phyloP scores from a whole-genome alignment of 768 basidiomycete species.

The Mycena indigotica region DNA sequence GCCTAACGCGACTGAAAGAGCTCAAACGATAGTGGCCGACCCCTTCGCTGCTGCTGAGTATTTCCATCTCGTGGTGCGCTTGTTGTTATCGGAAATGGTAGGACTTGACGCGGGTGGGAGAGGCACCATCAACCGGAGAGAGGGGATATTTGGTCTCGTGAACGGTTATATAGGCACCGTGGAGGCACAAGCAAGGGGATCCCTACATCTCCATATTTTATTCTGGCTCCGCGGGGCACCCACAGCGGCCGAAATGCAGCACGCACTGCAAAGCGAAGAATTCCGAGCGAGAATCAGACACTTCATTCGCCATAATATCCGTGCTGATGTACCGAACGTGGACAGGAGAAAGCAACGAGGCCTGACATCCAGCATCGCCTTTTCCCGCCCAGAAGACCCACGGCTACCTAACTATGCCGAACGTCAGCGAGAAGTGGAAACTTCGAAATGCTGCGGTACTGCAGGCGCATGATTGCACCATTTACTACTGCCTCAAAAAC shows the following conservation, averaged over 20 bases:
- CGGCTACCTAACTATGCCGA: slow-evolving; percentile 9
- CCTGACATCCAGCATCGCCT: slow-evolving; percentile 28
- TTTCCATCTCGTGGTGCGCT: slow-evolving; percentile 37
- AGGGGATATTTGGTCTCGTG: slow-evolving; percentile 36
- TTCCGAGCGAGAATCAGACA: slow-evolving; percentile 31
- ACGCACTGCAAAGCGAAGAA: slow-evolving; percentile 22
- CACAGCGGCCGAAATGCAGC: slow-evolving; percentile 28
- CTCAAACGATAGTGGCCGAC: slow-evolving; percentile 36
- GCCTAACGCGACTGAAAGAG: slow-evolving; percentile 26
- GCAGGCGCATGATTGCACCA: not conserved
- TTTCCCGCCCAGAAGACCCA: slow-evolving; percentile 38
- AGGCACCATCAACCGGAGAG: slow-evolving; percentile 27
- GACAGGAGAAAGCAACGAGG: slow-evolving; percentile 14
- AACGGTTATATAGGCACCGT: too few species aligned
- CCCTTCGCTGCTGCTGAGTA: slow-evolving; percentile 42
- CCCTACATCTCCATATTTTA: slow-evolving; percentile 39
- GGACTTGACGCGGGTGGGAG: slow-evolving; percentile 25
- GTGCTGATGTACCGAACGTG: slow-evolving; percentile 7
- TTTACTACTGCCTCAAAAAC: slow-evolving; percentile 22
- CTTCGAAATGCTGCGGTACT: too few species aligned
- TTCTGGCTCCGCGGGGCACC: slow-evolving; percentile 36
- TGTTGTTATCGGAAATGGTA: slow-evolving; percentile 35
- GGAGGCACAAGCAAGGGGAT: slow-evolving; percentile 43
- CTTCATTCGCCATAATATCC: too few species aligned
- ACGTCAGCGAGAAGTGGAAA: not conserved